Evolutionary conservation across 192 early-diverging fungal genomes (phyloP).

Genomic region (Backusella luteola): DNA sequence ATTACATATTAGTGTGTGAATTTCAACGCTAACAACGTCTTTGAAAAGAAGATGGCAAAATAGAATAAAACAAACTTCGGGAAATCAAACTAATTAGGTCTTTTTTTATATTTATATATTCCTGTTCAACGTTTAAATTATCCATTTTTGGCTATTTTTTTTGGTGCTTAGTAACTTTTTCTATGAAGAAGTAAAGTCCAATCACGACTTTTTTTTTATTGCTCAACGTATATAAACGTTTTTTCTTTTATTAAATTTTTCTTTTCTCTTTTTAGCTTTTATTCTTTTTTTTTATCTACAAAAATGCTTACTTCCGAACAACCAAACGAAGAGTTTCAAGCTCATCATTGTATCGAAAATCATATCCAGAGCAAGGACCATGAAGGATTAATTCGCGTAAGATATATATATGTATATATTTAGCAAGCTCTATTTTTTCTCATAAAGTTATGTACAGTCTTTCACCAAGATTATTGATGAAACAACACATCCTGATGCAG

Average conservation of each 20-base stretch:
- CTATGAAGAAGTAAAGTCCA: neutral
- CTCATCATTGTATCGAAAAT: neutral
- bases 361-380: conserved; percentile 19
- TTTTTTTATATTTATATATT: neutral
- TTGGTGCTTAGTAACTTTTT: neutral
- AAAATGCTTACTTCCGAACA: neutral
- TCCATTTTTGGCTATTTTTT: neutral
- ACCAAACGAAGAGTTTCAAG: neutral
- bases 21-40: neutral
- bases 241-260: neutral
- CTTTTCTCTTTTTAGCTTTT: neutral
- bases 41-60: neutral
- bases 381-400: conserved; percentile 23
- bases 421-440: neutral
- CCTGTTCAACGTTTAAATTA: neutral
- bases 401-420: too few species aligned
- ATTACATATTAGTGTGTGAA: neutral
- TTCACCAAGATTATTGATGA: conserved; percentile 13
- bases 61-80: neutral
- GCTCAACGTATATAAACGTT: neutral
- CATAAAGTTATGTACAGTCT: conserved; percentile 5
- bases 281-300: neutral
- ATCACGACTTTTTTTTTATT: neutral
- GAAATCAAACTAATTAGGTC: neutral
- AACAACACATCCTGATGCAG: conserved; percentile 12